Conservation (phyloP, 768 basidiomycete species). For the Auriscalpium orientale region DNA sequence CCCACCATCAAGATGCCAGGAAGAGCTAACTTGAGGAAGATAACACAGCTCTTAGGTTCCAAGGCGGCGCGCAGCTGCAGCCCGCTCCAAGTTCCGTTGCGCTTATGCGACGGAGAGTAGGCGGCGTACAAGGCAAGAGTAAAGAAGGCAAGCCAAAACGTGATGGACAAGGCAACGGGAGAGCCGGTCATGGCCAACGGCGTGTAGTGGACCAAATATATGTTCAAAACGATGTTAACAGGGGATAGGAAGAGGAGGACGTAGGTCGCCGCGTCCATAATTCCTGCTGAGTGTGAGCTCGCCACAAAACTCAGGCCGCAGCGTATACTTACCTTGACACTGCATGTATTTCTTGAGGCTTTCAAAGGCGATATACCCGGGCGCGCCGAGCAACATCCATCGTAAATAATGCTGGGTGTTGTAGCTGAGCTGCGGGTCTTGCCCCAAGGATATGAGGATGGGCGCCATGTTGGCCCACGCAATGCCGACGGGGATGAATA, state of each 20-base stretch:
- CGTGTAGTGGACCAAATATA: constrained; percentile 58
- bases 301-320: background rate
- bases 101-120: constrained; percentile 43
- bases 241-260: constrained; percentile 59
- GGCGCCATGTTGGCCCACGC: constrained; percentile 62
- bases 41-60: constrained; percentile 40
- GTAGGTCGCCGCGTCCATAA: constrained; percentile 64
- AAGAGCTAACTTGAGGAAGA: constrained; percentile 60
- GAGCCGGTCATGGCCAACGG: constrained; percentile 57
- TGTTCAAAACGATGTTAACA: constrained; percentile 54
- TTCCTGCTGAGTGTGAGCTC: constrained; percentile 36
- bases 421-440: constrained; percentile 45
- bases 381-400: constrained; percentile 54
- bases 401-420: constrained; percentile 63
- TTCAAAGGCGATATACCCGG: constrained; percentile 71
- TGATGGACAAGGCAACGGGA: constrained; percentile 57
- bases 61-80: constrained; percentile 38
- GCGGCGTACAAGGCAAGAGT: constrained; percentile 43
- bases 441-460: constrained; percentile 54
- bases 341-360: constrained; percentile 75
- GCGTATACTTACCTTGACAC: constrained; percentile 51
- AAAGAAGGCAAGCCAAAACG: constrained; percentile 62
- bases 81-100: constrained; percentile 61
- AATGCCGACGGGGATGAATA: constrained; percentile 54
- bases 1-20: constrained; percentile 76